These are phyloP conservation scores for Yamadazyma philogaea DNA, from an alignment of 805 yeast genomes.

Conservation along the genomic window DNA sequence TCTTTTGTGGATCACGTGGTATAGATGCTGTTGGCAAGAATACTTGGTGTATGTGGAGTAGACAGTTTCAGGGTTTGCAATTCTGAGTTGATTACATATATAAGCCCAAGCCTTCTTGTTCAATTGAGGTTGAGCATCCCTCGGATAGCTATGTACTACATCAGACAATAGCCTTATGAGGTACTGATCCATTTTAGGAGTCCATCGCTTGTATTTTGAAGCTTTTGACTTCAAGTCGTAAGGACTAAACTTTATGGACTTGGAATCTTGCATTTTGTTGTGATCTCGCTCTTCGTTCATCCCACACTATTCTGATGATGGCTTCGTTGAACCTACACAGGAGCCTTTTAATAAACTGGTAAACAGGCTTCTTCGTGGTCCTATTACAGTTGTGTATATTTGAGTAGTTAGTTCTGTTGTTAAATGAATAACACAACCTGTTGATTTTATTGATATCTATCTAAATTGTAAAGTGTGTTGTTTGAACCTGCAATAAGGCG, in stretches of 20 bases:
- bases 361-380: background rate
- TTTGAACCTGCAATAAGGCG: conserved; percentile 8
- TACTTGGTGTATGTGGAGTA: conserved; percentile 40
- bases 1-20: conserved; percentile 34
- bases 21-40: conserved; percentile 36
- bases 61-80: conserved; percentile 39
- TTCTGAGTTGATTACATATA: conserved; percentile 31
- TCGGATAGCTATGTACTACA: conserved; percentile 33
- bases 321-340: background rate
- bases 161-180: conserved; percentile 31
- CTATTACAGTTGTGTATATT: background rate
- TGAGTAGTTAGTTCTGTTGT: background rate
- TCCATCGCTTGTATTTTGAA: conserved; percentile 38
- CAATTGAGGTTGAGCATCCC: conserved; percentile 29
- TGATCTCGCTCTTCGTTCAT: conserved; percentile 3
- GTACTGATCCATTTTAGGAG: conserved; percentile 36
- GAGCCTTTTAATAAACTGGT: background rate
- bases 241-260: conserved; percentile 20
- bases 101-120: conserved; percentile 39
- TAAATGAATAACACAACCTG: conserved; percentile 2
- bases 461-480: conserved; percentile 6
- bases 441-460: background rate
- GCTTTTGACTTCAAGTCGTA: conserved; percentile 33
- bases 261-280: conserved; percentile 5
- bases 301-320: background rate